Base-by-base conservation (phyloP, 2,329 filamentous ascomycete species). In the Leptographium procerum region DNA sequence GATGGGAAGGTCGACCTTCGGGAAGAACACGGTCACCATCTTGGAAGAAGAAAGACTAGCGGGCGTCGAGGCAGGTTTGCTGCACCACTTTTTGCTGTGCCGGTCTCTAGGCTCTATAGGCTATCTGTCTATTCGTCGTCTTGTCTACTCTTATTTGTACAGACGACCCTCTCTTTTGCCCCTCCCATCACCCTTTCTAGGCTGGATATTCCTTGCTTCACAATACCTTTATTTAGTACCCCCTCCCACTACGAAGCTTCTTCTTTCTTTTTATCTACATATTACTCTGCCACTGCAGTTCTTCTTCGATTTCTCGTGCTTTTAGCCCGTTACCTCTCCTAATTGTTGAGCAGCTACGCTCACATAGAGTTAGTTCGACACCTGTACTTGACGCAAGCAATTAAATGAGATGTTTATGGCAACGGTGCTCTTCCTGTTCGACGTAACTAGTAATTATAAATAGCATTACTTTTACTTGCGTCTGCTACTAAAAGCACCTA, bases 181-280 rank as follows among this genome's bases (percentile, higher is more conserved):
- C 31, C 31, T 10, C 48, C 69, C 68, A n/a, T n/a, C n/a, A n/a
- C 24, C 54, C 34, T 28, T 11, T 34, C 43, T 19, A 67, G 67
- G 66, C 68, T 72, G 68, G 70, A 72, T 68, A 64, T 73, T 73
- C 64, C 71, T 73, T 51, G 22, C 47, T 53, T 47, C 26, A 28
- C 40, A 56, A 71, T 72, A 72, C 73, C 73, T 72, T 66, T 62
- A n/a, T 73, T 73, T 75, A 75, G 70, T 75, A 72, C 71, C 67
- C 66, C 66, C 55, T 64, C 66, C 55, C 63, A 47, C 50, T 40
- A 59, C 40, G 34, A 48, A 26, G 4, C 24, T 34, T 26, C 19
- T 29, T 36, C 31, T 50, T 14, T 28, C 7, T 19, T n/a, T 16
- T 53, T 57, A 34, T 58, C 45, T 55, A 55, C n/a, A 51, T 57